Conservation (phyloP, 1,139 yeast species). For the Diutina pseudorugosa region DNA sequence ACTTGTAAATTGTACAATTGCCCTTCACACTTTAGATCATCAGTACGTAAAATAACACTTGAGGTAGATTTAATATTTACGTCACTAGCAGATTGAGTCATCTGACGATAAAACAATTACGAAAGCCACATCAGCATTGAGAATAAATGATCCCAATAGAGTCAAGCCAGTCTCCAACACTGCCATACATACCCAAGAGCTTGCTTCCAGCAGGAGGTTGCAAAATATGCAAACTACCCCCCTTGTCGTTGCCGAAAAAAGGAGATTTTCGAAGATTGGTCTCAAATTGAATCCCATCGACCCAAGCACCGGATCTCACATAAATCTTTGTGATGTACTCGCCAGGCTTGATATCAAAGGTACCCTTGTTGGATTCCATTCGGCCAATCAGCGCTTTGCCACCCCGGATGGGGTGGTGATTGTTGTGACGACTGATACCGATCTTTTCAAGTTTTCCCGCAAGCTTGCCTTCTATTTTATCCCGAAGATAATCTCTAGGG, state of each 20-base stretch:
- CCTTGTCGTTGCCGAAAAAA: slow-evolving; percentile 49
- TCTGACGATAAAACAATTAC: too few species aligned
- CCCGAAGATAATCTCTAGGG: slow-evolving; percentile 28
- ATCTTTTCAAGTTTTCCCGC: background rate
- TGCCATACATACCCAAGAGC: slow-evolving; percentile 61
- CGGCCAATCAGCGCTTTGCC: background rate
- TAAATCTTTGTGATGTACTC: slow-evolving; percentile 51
- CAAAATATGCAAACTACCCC: slow-evolving; percentile 55
- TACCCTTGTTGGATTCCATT: slow-evolving; percentile 37
- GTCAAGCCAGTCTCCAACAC: slow-evolving; percentile 55
- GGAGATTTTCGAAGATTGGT: slow-evolving; percentile 31
- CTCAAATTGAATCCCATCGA: slow-evolving; percentile 72
- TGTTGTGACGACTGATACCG: background rate
- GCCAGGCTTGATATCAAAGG: slow-evolving; percentile 39
- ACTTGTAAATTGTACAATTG: too few species aligned
- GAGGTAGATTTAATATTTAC: too few species aligned
- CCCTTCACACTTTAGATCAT: too few species aligned
- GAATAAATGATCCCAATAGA: slow-evolving; percentile 56
- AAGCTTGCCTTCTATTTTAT: slow-evolving; percentile 13
- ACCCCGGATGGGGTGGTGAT: background rate
- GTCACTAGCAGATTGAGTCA: too few species aligned
- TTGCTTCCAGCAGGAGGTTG: slow-evolving; percentile 46
- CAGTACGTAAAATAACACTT: too few species aligned
- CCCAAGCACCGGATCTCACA: slow-evolving; percentile 75
- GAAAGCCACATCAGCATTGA: background rate